Evolutionary conservation across 2,329 filamentous ascomycete genomes (phyloP), one percentile per base, ranked within the genome.

Genomic region (Nannizziopsis arthrosporioides): DNA sequence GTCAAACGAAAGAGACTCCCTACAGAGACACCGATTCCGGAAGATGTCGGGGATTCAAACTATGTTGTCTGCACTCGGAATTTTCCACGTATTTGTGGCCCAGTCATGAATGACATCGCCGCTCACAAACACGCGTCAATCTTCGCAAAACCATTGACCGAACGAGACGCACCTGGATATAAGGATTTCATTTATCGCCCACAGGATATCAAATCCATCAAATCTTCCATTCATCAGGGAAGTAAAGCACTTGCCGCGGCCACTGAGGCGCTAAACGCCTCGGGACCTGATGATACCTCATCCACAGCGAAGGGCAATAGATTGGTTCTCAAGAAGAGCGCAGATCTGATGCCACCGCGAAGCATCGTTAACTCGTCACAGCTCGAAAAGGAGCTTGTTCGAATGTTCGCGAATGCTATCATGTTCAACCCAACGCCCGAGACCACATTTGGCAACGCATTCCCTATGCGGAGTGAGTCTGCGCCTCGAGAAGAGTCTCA

Each of bases 361-460:
- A 86, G 82, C 15, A 94, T 96, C 57, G 85, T 96, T 65, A 96
- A 96, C 65, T 89, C 85, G 44, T 80, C 84, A 1, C 92, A 96
- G 63, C 74, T 96, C 12, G 90, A 96, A 66, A 86, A 88, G 55
- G 90, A 96, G 63, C 72, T 96, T 9, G 86, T 93, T 57, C 85
- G 93, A 58, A 95, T 96, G 85, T 94, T 96, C 64, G 87, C 88
- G 56, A 96, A 96, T 60, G 90, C 92, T 14, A 84, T 95, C 66
- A 96, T 98, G 92, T 98, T 94, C 72, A 96, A 96, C 58, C 81
- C 85, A 0, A 86, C 94, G 53, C 81, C 83, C 0, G 73, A 84
- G 55, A 77, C 82, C 19, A 83, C 84, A 0, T 79, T 83, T 8
- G 82, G 82, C 0, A 71, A 74, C 1, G 69, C 73, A 0, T 84